Conservation (phyloP, 441 rosid species). For the Bocquillonia castaneifolia region DNA sequence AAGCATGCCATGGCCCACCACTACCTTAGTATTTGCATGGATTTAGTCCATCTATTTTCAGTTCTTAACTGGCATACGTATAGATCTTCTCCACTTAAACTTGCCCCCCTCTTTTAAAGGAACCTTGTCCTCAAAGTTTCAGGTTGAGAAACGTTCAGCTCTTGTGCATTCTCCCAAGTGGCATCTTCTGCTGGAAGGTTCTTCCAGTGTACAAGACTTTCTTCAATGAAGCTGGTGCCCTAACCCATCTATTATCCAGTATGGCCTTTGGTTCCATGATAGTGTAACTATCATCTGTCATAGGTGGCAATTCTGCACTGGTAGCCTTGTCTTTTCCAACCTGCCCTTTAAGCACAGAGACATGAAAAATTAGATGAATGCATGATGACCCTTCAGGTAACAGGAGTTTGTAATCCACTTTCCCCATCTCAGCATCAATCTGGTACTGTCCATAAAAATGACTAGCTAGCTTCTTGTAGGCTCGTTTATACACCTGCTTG, state of each 20-base stretch:
- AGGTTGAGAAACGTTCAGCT: background rate
- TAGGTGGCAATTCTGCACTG: background rate
- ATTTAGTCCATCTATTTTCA: too few relatives aligned
- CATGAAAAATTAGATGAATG: conserved; percentile 10
- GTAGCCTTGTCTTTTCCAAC: background rate
- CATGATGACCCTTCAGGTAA: background rate
- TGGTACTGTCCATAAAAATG: background rate
- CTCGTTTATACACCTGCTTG: background rate
- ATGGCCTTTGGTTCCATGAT: background rate
- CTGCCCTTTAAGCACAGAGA: background rate
- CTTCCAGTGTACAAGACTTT: background rate
- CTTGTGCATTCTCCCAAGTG: background rate
- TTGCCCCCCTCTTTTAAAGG: background rate
- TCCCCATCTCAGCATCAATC: background rate
- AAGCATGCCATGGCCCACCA: too few relatives aligned
- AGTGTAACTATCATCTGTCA: background rate
- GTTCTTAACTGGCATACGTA: background rate
- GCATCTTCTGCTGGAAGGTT: background rate
- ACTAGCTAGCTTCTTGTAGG: background rate
- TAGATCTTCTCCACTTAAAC: background rate
- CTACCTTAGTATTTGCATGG: too few relatives aligned
- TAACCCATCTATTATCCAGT: background rate
- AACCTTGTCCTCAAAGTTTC: conserved; percentile 14
- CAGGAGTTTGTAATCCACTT: background rate
- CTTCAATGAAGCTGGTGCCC: background rate